Base-by-base conservation (phyloP, 106 monocot species). In the Allium sativum region DNA sequence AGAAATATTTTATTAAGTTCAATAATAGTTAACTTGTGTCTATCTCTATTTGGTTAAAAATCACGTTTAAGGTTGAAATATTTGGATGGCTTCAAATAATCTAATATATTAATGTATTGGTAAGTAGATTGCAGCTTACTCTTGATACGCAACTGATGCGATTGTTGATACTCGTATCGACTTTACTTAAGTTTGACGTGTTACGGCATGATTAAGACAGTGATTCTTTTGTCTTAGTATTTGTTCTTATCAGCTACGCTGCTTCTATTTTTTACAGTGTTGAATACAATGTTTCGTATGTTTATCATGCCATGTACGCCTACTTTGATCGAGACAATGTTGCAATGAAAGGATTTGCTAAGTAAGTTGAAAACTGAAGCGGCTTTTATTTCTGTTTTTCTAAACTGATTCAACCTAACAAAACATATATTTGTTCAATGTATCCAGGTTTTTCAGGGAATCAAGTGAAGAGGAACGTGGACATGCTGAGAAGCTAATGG, bases 251-350 rank as follows among this genome's bases (percentile, higher is more conserved):
- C 31, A 0, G 31, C 1, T 6, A 2, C 15, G 3, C 48, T 50
- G 4, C 48, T 50, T 50, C 6, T 50, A 6, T 50, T 15, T 1
- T 50, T 50, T 11, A 12, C 14, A 57, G 85, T 71, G 78, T 93
- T 18, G 93, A 93, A 55, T 93, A 89, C 70, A 93, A 89, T 55
- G 85, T 81, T 4, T 93, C 93, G 10, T 93, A 93, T 72, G 85
- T 78, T 18, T 93, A 93, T 58, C 93, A 93, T 66, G 77, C 89
- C 8, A 56, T 93, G 71, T 93, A 78, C 22, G 85, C 93, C 10
- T 93, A 93, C 80, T 93, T 93, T 31, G 85, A 93, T 41, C 68
- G 89, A 12, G 93, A 93, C 61, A 80, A 93, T 63, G 89, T 93
- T 18, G 84, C 85, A 0, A 76, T 89, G 6, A 84, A 59, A 48